These are phyloP conservation scores for Botrytis tulipae DNA, from an alignment of 2,329 filamentous ascomycete species.

Conservation along the genomic window DNA sequence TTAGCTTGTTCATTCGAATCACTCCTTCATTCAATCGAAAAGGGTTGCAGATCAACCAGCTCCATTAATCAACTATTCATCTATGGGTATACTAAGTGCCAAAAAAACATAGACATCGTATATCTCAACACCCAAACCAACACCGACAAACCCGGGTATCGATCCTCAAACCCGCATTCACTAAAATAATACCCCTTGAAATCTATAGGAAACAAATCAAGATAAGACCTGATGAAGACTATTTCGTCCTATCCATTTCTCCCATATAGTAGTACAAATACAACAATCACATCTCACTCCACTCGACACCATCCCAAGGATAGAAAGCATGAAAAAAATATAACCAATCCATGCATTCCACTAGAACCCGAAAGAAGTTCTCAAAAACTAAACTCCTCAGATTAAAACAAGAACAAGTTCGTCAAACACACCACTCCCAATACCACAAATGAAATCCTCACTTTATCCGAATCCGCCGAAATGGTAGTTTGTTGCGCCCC, in stretches of 20 bases:
- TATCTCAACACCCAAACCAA: neutral
- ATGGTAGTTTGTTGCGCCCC: slow-evolving; percentile 1
- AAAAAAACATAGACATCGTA: neutral
- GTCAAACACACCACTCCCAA: neutral
- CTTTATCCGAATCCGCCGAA: neutral
- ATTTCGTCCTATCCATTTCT: neutral
- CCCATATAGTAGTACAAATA: neutral
- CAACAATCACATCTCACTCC: neutral
- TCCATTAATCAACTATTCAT: neutral
- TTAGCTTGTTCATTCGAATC: neutral
- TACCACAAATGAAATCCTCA: neutral
- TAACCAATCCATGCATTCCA: neutral
- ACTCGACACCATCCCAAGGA: neutral
- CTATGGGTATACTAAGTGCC: neutral
- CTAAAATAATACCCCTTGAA: neutral
- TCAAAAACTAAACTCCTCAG: neutral
- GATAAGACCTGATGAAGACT: neutral
- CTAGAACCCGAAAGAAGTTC: neutral
- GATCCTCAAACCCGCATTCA: neutral
- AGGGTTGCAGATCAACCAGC: neutral
- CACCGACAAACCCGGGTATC: neutral
- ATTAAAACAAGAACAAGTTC: neutral
- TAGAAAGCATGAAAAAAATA: neutral
- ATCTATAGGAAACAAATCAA: neutral
- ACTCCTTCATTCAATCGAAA: neutral